phyloP scores from a whole-genome alignment of 2,329 filamentous ascomycete genomes.

The Hymenoscyphus scutula region DNA sequence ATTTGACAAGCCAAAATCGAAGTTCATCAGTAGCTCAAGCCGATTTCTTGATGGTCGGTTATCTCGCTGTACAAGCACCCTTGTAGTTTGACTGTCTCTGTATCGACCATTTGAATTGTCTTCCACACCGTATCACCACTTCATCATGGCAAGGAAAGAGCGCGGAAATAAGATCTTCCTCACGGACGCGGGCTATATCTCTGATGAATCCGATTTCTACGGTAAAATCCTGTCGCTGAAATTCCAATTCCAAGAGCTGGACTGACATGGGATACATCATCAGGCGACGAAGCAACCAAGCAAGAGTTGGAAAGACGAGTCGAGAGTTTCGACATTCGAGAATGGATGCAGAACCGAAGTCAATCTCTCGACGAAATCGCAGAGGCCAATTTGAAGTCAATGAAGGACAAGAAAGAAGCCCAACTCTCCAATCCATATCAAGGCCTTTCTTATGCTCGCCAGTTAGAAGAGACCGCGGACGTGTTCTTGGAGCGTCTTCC shows the following conservation, averaged over 20 bases:
- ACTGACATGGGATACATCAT: slow-evolving; percentile 17
- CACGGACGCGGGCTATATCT: slow-evolving; percentile 27
- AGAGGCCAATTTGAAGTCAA: slow-evolving; percentile 24
- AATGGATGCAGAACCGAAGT: slow-evolving; percentile 47
- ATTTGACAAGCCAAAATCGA: neutral
- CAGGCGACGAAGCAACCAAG: slow-evolving; percentile 55
- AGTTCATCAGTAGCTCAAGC: neutral
- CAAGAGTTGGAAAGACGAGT: slow-evolving; percentile 49
- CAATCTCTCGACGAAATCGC: slow-evolving; percentile 38
- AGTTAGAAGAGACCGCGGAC: slow-evolving; percentile 60
- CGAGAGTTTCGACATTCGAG: slow-evolving; percentile 47
- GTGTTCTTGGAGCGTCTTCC: slow-evolving; percentile 68
- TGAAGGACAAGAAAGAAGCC: slow-evolving; percentile 13
- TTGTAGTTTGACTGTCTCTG: neutral
- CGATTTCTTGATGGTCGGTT: neutral
- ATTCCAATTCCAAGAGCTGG: neutral
- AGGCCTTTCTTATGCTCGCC: slow-evolving; percentile 53
- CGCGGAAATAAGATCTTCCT: slow-evolving; percentile 2
- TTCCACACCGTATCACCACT: slow-evolving; percentile 1
- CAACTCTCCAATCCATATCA: slow-evolving; percentile 58
- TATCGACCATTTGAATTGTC: neutral
- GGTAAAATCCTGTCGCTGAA: slow-evolving; percentile 39
- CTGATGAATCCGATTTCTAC: slow-evolving; percentile 55
- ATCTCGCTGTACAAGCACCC: too few species aligned
- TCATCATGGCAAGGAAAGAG: slow-evolving; percentile 21